phyloP scores from a whole-genome alignment of 768 basidiomycete species.

The Coprinopsis sp. region DNA sequence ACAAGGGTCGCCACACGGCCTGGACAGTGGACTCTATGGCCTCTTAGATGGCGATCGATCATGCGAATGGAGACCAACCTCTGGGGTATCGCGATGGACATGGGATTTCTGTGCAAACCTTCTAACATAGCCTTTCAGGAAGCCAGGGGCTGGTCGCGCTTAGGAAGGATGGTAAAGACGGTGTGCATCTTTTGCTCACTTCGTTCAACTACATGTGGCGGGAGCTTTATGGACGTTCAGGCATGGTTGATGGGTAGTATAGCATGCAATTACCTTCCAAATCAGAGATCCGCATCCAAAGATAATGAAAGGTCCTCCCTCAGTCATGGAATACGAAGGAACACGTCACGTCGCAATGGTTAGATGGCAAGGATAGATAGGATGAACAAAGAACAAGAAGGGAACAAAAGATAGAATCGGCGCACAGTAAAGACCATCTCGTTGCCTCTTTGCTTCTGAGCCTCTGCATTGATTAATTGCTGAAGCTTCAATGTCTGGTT shows the following conservation, averaged over 20 bases:
- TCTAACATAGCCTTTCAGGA: constrained; percentile 85
- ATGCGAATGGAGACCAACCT: constrained; percentile 38
- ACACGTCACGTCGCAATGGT: too few species aligned
- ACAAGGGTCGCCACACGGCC: constrained; percentile 89
- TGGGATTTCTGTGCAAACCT: constrained; percentile 89
- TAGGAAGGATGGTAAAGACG: neutral
- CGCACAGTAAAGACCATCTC: constrained; percentile 79
- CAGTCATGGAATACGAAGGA: too few species aligned
- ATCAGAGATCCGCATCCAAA: constrained; percentile 94
- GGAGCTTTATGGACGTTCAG: constrained; percentile 51
- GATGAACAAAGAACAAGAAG: too few species aligned
- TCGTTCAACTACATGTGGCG: constrained; percentile 69
- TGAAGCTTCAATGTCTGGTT: constrained; percentile 55
- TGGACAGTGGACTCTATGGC: constrained; percentile 62
- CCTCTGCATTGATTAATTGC: constrained; percentile 60
- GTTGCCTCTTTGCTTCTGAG: constrained; percentile 57
- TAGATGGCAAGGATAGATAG: too few species aligned
- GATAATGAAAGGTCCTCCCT: constrained; percentile 51
- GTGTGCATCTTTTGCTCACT: constrained; percentile 32
- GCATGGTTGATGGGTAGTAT: neutral
- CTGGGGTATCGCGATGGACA: constrained; percentile 88
- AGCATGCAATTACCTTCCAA: constrained; percentile 60
- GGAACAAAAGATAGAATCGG: too few species aligned
- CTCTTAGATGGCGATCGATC: neutral
- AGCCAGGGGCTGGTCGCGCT: constrained; percentile 57